Evolutionary conservation across 192 early-diverging fungal genomes (phyloP), one percentile per base, ranked within the genome.

Genomic region (Rhizoclosmatium sp.): DNA sequence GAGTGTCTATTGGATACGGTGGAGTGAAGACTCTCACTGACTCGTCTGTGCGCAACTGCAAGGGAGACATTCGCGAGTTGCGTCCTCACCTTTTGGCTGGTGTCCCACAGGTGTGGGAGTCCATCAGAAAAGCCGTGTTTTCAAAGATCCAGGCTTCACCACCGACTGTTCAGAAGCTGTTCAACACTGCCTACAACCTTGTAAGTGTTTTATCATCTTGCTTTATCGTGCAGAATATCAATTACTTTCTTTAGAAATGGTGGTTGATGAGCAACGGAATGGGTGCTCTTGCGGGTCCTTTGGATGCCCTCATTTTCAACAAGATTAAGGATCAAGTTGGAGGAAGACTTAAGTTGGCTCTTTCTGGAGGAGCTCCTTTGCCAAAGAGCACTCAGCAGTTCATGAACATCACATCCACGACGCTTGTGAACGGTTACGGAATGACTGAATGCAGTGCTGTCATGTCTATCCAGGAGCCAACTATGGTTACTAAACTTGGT

Each of bases 341-440:
- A 78, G 95, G 96, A 54, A 87, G 93, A 47, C 88, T 99, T 62
- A 89, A 92, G 79, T 89, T 92, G 69, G 93, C 92, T 3, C 82
- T 97, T 49, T 92, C 92, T 7, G 97, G 97, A 79, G 96, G 97
- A 78, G 97, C 97, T 40, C 94, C 94, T 49, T 87, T 99, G 76
- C 94, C 93, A 45, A 23, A 79, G 48, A 92, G 94, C 58, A 97
- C 95, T 47, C 95, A 97, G 78, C 86, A 90, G 67, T 96, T 97
- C 71, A 86, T 98, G 71, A 86, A 89, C 2, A 88, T 91, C 21
- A 79, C 89, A 2, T 75, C 68, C 31, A 31, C 31, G 90, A 91
- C 94, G 21, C 88, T 99, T 77, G 81, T 97, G 51, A 92, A 93
- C 69, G 97, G 96, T 4, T 97, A 95, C 85, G 96, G 93, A 44